Base-by-base conservation (phyloP, 1,284 basidiomycete genomes). In the Leccinum fallax region DNA sequence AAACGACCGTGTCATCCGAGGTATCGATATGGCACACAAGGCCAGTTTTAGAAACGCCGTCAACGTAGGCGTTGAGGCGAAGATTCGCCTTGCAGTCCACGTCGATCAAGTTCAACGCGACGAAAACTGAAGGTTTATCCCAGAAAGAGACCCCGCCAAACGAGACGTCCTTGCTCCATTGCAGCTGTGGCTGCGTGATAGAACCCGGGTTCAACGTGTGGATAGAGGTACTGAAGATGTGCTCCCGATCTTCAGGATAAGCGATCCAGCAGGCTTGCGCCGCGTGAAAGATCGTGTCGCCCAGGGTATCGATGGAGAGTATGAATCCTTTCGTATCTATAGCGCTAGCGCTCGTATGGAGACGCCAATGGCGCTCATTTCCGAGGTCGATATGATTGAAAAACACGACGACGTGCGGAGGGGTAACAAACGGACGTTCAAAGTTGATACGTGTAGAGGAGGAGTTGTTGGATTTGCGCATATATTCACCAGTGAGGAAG, bases 201-300 rank as follows among this genome's bases (percentile, higher is more conserved):
- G 10, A 28, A 28, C 54, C 54, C 0, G 38, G 36, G 36, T 60
- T 60, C 57, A 36, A n/a, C 30, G 69, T 71, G 16, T 55, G 59
- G 59, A 69, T 10, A 4, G 65, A 61, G 1, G 55, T 63, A 28
- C 58, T 62, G 19, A 60, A 71, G n/a, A 68, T 69, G 38, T 66
- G 60, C 11, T 60, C 40, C 5, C 68, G 63, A 32, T 71, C 68
- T n/a, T 70, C 70, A 36, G 70, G 69, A 55, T 71, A 68, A 15
- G 68, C 69, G 16, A 69, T 57, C 68, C 68, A 68, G n/a, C 66
- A 59, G 4, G 64, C 66, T 21, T 15, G 30, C 0, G 38, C 68
- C 1, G 7, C n/a, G 15, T 61, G 15, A 2, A 70, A 54, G 43
- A 57, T 0, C 0, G 68, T 71, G 21, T 62, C 53, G 9, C 43